Evolutionary conservation across 495 filamentous ascomycete species (phyloP).

Genomic region (Penicillium coprophilum): DNA sequence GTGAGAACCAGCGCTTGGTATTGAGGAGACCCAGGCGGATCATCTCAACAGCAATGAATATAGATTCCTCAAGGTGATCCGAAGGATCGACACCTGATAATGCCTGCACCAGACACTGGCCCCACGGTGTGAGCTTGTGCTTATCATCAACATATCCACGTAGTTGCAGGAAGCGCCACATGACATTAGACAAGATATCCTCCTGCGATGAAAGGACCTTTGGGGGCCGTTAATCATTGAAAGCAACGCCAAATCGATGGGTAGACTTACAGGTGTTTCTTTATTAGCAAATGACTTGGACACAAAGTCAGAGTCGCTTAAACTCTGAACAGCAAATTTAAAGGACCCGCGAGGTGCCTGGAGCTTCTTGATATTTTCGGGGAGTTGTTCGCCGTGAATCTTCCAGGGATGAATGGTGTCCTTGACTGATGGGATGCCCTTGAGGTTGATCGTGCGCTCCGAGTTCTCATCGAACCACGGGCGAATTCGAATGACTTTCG

Average conservation of each 20-base stretch:
- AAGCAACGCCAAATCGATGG: not conserved
- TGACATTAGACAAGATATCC: constrained; percentile 72
- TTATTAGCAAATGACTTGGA: constrained; percentile 57
- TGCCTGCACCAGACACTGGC: constrained; percentile 69
- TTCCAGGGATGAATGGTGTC: constrained; percentile 71
- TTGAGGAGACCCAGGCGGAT: constrained; percentile 76
- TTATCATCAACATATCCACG: constrained; percentile 78
- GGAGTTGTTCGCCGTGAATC: constrained; percentile 54
- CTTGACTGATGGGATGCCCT: constrained; percentile 58
- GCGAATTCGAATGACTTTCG: constrained; percentile 68
- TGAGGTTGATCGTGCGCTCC: constrained; percentile 64
- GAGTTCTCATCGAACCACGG: constrained; percentile 83
- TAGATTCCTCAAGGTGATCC: constrained; percentile 58
- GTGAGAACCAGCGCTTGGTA: constrained; percentile 55
- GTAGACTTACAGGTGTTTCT: constrained; percentile 37
- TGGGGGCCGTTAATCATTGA: constrained; percentile 13
- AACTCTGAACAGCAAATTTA: constrained; percentile 50
- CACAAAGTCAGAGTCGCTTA: constrained; percentile 65
- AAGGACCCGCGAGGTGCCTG: constrained; percentile 43
- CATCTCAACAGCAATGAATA: constrained; percentile 78
- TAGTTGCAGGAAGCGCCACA: constrained; percentile 87
- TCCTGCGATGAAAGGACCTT: constrained; percentile 52
- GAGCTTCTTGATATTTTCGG: constrained; percentile 43
- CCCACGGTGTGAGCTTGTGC: constrained; percentile 83
- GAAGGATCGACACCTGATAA: constrained; percentile 59